phyloP scores from a whole-genome alignment of 2,329 filamentous ascomycete species.

The Cladophialophora chaetospira region DNA sequence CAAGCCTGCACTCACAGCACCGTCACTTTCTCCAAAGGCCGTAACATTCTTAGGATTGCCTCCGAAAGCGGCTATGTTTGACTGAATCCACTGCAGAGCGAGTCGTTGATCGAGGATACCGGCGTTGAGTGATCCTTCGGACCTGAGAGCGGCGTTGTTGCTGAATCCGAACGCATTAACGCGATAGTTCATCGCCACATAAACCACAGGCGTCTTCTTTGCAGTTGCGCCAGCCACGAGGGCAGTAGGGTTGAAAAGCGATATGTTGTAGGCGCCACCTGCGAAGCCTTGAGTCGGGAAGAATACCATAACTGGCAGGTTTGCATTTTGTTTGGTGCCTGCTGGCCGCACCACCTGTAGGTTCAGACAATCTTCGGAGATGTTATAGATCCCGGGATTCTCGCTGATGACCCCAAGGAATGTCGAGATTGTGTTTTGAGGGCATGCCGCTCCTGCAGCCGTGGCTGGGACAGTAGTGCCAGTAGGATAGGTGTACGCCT shows the following conservation, averaged over 20 bases:
- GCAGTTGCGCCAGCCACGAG: slow-evolving; percentile 19
- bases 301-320: slow-evolving; percentile 38
- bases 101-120: slow-evolving; percentile 37
- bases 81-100: slow-evolving; percentile 29
- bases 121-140: slow-evolving; percentile 42
- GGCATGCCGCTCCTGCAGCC: slow-evolving; percentile 33
- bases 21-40: slow-evolving; percentile 53
- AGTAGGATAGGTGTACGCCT: slow-evolving; percentile 31
- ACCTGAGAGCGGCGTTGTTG: slow-evolving; percentile 15
- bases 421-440: slow-evolving; percentile 22
- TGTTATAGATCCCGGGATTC: slow-evolving; percentile 22
- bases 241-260: slow-evolving; percentile 21
- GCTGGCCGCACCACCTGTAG: slow-evolving; percentile 34
- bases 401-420: slow-evolving; percentile 13
- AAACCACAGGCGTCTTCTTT: slow-evolving; percentile 21
- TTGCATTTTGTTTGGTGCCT: slow-evolving; percentile 18
- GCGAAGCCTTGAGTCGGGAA: slow-evolving; percentile 30
- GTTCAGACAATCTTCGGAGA: slow-evolving; percentile 41
- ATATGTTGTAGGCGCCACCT: slow-evolving; percentile 19
- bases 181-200: slow-evolving; percentile 28
- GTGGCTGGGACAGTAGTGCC: slow-evolving; percentile 32
- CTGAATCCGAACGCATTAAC: slow-evolving; percentile 43
- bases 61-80: slow-evolving; percentile 32
- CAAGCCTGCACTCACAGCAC: slow-evolving; percentile 49
- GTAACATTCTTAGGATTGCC: slow-evolving; percentile 29